These are phyloP conservation scores for Polymyxa betae DNA, from an alignment of 208 protist species.

Conservation along the genomic window DNA sequence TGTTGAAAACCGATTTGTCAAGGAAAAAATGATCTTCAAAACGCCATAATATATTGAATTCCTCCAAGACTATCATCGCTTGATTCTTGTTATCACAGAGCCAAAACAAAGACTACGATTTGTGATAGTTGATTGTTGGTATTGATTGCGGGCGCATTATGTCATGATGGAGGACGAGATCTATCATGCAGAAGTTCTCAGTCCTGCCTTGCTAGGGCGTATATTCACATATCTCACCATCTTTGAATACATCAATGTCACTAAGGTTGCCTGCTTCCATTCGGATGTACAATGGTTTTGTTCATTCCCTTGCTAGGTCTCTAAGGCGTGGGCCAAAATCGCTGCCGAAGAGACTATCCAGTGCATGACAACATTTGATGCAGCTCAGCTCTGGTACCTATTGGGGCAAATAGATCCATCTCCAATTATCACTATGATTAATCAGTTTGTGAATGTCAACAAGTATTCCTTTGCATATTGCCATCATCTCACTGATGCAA, in stretches of 20 bases:
- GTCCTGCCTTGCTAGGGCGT: neutral
- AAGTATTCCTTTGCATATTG: conserved; percentile 31
- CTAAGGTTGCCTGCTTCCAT: neutral
- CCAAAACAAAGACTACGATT: too few relatives aligned
- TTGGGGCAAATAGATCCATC: neutral
- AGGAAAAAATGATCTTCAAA: too few relatives aligned
- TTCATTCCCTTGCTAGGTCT: neutral
- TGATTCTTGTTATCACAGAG: too few relatives aligned
- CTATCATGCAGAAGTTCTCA: neutral
- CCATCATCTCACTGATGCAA: conserved; percentile 33
- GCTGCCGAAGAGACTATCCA: neutral
- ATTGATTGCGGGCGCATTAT: too few relatives aligned
- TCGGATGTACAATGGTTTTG: neutral
- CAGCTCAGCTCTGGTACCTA: conserved; percentile 21
- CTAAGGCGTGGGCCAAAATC: neutral
- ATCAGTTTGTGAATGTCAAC: neutral
- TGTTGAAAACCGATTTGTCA: too few relatives aligned
- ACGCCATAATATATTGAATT: too few relatives aligned
- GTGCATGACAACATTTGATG: neutral
- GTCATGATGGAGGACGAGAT: conserved; percentile 18
- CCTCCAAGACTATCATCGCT: too few relatives aligned
- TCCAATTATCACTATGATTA: neutral
- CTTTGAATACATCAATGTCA: neutral
- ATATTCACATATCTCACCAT: conserved; percentile 45
- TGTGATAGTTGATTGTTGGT: too few relatives aligned